Evolutionary conservation across 768 basidiomycete genomes (phyloP).

Genomic region (Serendipita sp.): DNA sequence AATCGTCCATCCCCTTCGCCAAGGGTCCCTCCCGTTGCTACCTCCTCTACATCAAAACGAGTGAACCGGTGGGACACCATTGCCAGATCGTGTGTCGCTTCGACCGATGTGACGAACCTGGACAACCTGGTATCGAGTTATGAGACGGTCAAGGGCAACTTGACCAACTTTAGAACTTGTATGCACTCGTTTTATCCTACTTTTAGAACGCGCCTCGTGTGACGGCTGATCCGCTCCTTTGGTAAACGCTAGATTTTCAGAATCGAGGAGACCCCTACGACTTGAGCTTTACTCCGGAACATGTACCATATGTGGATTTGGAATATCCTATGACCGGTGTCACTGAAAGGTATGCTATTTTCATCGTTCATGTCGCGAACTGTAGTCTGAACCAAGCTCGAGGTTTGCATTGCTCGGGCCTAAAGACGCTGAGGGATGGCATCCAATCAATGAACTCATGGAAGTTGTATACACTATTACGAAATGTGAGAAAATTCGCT

Average conservation of each 20-base stretch:
- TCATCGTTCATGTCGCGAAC: background rate
- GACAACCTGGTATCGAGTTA: background rate
- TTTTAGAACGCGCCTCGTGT: background rate
- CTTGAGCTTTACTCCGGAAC: conserved; percentile 39
- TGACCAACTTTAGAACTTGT: background rate
- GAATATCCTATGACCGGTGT: conserved; percentile 65
- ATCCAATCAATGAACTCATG: conserved; percentile 69
- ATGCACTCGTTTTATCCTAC: background rate
- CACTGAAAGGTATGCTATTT: conserved; percentile 39
- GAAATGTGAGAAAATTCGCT: conserved; percentile 29
- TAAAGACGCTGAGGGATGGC: conserved; percentile 75
- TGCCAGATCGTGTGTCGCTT: background rate
- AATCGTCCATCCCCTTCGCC: background rate
- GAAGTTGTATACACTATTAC: conserved; percentile 54
- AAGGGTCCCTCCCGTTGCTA: background rate
- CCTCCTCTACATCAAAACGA: background rate
- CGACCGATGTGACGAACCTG: background rate
- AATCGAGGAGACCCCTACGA: conserved; percentile 51
- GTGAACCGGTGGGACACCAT: background rate
- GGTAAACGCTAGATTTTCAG: conserved; percentile 38
- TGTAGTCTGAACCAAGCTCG: background rate
- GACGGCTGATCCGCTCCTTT: conserved; percentile 10
- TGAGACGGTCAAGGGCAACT: background rate
- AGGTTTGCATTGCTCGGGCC: conserved; percentile 68
- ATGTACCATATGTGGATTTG: conserved; percentile 51